Percentiles rank a stretch among this genome's conserved stretches.
Conservation (phyloP, 2,329 filamentous ascomycete species). For the Penicillium concentricum region DNA sequence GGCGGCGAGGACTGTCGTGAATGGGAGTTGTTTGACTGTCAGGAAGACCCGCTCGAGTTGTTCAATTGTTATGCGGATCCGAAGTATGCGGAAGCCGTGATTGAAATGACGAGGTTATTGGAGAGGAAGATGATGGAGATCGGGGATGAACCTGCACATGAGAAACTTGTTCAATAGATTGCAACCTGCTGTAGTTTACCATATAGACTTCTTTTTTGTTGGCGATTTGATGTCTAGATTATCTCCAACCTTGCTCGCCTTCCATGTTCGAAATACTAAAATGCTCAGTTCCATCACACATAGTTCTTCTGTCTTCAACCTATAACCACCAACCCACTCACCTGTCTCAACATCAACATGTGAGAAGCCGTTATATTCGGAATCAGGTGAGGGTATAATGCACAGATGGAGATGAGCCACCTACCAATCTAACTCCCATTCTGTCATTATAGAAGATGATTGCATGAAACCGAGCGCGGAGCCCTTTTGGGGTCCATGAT, state of each 20-base stretch:
- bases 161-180: neutral
- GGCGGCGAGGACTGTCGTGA: slow-evolving; percentile 45
- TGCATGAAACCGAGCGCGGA: no score
- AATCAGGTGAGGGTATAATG: no score
- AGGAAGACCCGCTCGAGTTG: slow-evolving; percentile 51
- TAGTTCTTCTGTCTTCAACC: neutral
- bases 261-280: neutral
- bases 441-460: no score
- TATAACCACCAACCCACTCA: neutral
- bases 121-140: slow-evolving; percentile 55
- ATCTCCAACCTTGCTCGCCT: neutral
- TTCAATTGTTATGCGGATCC: slow-evolving; percentile 49
- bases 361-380: neutral
- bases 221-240: neutral
- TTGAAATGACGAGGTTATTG: slow-evolving; percentile 43
- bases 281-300: neutral
- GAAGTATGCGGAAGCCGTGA: slow-evolving; percentile 39
- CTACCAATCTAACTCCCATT: no score
- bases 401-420: no score
- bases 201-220: neutral
- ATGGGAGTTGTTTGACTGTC: slow-evolving; percentile 57
- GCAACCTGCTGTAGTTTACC: neutral
- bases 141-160: slow-evolving; percentile 41
- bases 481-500: no score
- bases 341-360: no score